Conservation (phyloP, 177 flowering plant species). For the Vitis hybrid region DNA sequence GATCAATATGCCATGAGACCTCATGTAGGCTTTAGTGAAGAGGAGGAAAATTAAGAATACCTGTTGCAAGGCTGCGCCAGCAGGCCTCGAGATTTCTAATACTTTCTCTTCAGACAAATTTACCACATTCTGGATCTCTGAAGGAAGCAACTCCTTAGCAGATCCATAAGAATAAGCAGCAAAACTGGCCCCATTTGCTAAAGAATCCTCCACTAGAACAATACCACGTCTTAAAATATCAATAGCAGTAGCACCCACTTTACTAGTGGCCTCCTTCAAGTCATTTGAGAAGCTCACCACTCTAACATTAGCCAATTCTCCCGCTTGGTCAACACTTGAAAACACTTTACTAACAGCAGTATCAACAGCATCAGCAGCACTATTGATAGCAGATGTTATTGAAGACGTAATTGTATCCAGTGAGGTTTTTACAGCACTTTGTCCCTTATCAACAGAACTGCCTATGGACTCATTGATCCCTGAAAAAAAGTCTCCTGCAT, state of each 20-base stretch:
- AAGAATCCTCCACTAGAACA: constrained; percentile 52
- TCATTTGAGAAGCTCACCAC: constrained; percentile 48
- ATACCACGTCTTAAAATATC: constrained; percentile 55
- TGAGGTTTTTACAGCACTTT: constrained; percentile 38
- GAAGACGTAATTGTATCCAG: constrained; percentile 49
- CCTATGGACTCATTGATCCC: constrained; percentile 40
- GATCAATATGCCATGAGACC: not conserved
- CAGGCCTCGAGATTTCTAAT: constrained; percentile 48
- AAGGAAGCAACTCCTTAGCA: constrained; percentile 69
- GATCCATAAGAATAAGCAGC: constrained; percentile 58
- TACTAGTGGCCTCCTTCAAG: constrained; percentile 47
- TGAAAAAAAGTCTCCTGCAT: constrained; percentile 31
- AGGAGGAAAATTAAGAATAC: constrained; percentile 24
- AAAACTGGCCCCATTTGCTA: constrained; percentile 47
- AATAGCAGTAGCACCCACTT: constrained; percentile 43
- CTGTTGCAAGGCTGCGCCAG: constrained; percentile 56
- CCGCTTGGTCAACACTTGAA: constrained; percentile 46
- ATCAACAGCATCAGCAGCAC: constrained; percentile 48
- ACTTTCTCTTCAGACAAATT: constrained; percentile 56
- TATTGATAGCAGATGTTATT: constrained; percentile 29
- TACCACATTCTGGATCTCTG: constrained; percentile 51
- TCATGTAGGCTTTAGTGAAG: not conserved
- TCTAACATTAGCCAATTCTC: constrained; percentile 42
- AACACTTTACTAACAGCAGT: constrained; percentile 31
- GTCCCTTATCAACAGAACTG: constrained; percentile 43